Percentiles rank a stretch among this genome's conserved stretches.
Evolutionary conservation across 2,329 filamentous ascomycete genomes (phyloP).

Genomic region (Acarospora socialis): DNA sequence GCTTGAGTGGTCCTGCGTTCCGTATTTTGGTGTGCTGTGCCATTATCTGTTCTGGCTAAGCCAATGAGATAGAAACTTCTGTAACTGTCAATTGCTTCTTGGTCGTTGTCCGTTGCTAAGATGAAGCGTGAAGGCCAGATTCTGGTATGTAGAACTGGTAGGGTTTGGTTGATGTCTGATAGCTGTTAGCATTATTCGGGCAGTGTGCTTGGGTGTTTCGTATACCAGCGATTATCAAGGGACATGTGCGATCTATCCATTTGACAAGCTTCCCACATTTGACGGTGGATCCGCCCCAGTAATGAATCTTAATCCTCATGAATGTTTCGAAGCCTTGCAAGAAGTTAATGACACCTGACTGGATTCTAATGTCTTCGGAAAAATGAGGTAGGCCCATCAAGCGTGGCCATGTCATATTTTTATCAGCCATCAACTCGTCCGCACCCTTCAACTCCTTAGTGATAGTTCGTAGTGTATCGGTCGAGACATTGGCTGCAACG

Average conservation of each 20-base stretch:
- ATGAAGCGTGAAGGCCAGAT: conserved; percentile 52
- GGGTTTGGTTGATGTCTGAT: conserved; percentile 42
- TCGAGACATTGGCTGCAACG: conserved; percentile 40
- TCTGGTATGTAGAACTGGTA: conserved; percentile 38
- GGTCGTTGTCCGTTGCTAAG: conserved; percentile 19
- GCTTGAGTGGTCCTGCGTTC: conserved; percentile 30
- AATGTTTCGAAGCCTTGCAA: conserved; percentile 39
- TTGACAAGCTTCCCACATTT: conserved; percentile 43
- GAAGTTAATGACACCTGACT: conserved; percentile 32
- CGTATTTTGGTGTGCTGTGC: conserved; percentile 15
- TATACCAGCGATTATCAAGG: conserved; percentile 43
- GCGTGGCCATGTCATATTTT: conserved; percentile 29
- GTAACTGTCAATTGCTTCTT: conserved; percentile 31
- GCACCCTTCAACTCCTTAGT: conserved; percentile 38
- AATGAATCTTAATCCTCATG: conserved; percentile 47
- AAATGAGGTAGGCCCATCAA: conserved; percentile 22
- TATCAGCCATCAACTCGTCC: conserved; percentile 24
- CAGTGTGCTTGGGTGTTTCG: conserved; percentile 2
- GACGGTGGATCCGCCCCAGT: conserved; percentile 46
- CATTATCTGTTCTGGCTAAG: conserved; percentile 22
- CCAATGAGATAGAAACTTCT: conserved; percentile 50
- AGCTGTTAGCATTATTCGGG: conserved; percentile 7
- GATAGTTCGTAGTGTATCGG: conserved; percentile 38
- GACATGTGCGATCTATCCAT: conserved; percentile 49
- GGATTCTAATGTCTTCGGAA: conserved; percentile 7